These are phyloP conservation scores for Annulohypoxylon stygium DNA, from an alignment of 495 filamentous ascomycete species.

Conservation along the genomic window DNA sequence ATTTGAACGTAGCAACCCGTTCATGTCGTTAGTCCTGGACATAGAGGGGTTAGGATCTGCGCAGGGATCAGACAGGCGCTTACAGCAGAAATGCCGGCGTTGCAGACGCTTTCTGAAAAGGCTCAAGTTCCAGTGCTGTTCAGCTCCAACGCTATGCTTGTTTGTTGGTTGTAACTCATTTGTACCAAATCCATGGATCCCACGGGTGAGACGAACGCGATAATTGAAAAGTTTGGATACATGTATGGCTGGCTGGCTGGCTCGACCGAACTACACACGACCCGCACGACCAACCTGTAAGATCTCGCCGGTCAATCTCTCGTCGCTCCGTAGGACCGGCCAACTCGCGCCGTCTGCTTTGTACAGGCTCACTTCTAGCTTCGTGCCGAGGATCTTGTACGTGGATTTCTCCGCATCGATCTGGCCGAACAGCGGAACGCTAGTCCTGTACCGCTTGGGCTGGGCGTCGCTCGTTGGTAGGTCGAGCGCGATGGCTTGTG, in stretches of 20 bases:
- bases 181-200: conserved; percentile 10
- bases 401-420: conserved; percentile 80
- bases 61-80: conserved; percentile 16
- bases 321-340: conserved; percentile 90
- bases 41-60: conserved; percentile 23
- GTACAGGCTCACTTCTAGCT: conserved; percentile 85
- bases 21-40: background rate
- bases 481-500: conserved; percentile 74
- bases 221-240: conserved; percentile 8
- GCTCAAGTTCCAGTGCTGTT: background rate
- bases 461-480: conserved; percentile 81
- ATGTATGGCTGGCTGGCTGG: background rate
- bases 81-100: conserved; percentile 15
- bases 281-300: conserved; percentile 86
- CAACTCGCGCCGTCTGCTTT: conserved; percentile 88
- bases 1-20: background rate
- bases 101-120: conserved; percentile 1
- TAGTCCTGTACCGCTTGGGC: conserved; percentile 81
- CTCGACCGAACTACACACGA: conserved; percentile 62
- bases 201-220: background rate
- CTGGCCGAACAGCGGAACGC: conserved; percentile 78
- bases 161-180: background rate
- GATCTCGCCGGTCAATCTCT: conserved; percentile 80
- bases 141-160: background rate
- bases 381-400: conserved; percentile 93